Evolutionary conservation across 2,329 filamentous ascomycete genomes (phyloP).

Genomic region (Balansia obtecta): DNA sequence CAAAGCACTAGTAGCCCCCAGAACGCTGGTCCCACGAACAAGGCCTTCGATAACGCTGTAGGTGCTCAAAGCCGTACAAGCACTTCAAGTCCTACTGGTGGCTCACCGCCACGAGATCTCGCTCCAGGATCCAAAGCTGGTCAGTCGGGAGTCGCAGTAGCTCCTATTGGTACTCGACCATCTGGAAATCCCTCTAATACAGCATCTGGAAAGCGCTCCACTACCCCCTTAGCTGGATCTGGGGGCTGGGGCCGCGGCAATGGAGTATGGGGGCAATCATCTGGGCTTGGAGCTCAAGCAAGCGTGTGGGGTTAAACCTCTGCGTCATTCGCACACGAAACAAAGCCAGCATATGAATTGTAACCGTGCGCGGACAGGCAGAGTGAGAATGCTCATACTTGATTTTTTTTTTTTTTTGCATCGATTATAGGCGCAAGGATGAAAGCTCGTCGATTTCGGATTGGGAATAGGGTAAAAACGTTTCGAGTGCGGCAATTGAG

Average conservation of each 20-base stretch:
- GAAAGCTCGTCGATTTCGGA: constrained; percentile 4
- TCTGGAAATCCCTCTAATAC: constrained; percentile 39
- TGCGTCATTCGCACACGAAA: background rate
- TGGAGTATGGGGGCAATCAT: constrained; percentile 76
- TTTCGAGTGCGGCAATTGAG: constrained; percentile 13
- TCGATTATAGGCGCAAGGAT: constrained; percentile 5
- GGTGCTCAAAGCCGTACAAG: constrained; percentile 60
- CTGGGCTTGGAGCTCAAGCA: constrained; percentile 72
- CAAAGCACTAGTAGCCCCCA: constrained; percentile 82
- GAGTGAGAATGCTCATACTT: background rate
- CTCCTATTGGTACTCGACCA: constrained; percentile 87
- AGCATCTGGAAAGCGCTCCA: constrained; percentile 61
- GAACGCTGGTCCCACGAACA: constrained; percentile 41
- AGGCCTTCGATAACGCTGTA: constrained; percentile 46
- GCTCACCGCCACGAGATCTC: constrained; percentile 62
- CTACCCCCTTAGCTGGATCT: constrained; percentile 84
- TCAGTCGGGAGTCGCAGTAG: constrained; percentile 53
- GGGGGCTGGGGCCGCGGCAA: constrained; percentile 70
- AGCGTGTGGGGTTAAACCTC: constrained; percentile 74
- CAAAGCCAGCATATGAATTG: background rate
- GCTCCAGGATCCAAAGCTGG: constrained; percentile 39
- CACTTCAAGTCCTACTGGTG: constrained; percentile 68
- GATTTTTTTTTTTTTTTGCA: constrained; percentile 2
- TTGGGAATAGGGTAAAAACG: background rate
- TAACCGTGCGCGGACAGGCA: no score